These are phyloP conservation scores for Candida takata DNA, from an alignment of 805 yeast genomes.

Conservation along the genomic window DNA sequence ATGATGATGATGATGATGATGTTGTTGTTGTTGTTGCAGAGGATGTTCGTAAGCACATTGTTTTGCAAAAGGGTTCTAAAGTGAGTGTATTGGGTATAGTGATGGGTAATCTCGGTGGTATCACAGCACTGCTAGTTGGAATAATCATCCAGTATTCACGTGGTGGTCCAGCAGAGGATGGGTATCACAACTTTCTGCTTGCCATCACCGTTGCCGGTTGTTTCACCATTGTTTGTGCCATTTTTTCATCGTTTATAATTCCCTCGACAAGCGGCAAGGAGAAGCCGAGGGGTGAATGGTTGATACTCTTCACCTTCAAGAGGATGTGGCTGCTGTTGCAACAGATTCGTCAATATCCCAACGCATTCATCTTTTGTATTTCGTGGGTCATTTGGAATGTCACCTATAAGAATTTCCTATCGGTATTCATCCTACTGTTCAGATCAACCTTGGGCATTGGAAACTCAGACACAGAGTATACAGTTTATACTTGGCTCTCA, in stretches of 20 bases:
- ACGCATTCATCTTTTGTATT: slow-evolving; percentile 31
- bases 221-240: slow-evolving; percentile 25
- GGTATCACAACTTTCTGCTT: slow-evolving; percentile 29
- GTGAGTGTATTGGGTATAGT: slow-evolving; percentile 34
- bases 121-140: slow-evolving; percentile 31
- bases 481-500: slow-evolving; percentile 33
- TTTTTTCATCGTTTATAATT: slow-evolving; percentile 24
- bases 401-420: slow-evolving; percentile 28
- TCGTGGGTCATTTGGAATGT: slow-evolving; percentile 39
- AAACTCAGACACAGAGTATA: slow-evolving; percentile 31
- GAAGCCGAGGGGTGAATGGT: slow-evolving; percentile 22
- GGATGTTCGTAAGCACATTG: slow-evolving; percentile 20
- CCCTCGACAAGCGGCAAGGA: slow-evolving; percentile 27
- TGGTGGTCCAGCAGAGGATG: slow-evolving; percentile 21
- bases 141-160: slow-evolving; percentile 30
- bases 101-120: slow-evolving; percentile 32
- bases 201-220: slow-evolving; percentile 35
- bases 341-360: slow-evolving; percentile 25
- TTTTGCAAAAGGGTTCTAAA: slow-evolving; percentile 27
- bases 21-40: slow-evolving; percentile 13
- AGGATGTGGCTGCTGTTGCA: slow-evolving; percentile 23
- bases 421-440: slow-evolving; percentile 31
- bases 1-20: no score
- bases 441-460: slow-evolving; percentile 35
- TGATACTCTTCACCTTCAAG: slow-evolving; percentile 25